Conservation (phyloP, 2,329 filamentous ascomycete species). For the Knufia fluminis region DNA sequence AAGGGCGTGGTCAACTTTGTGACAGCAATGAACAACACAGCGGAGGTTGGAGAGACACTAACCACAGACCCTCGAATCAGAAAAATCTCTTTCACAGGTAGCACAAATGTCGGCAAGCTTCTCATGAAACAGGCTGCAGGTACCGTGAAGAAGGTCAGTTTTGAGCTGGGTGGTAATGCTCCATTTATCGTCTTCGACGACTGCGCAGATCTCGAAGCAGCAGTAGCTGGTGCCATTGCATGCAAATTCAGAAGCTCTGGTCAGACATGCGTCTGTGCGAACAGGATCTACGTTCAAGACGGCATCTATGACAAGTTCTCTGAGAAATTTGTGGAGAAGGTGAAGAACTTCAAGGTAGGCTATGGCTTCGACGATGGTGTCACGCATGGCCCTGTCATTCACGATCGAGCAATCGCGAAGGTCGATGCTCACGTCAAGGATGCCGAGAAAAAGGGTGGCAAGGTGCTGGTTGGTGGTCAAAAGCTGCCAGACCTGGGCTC, state of each 20-base stretch:
- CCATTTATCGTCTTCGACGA: slow-evolving; percentile 97
- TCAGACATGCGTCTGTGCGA: slow-evolving; percentile 86
- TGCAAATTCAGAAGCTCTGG: slow-evolving; percentile 92
- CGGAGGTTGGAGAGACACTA: slow-evolving; percentile 65
- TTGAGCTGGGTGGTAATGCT: slow-evolving; percentile 90
- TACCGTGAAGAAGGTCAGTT: slow-evolving; percentile 76
- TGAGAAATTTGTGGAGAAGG: slow-evolving; percentile 44
- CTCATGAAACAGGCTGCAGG: slow-evolving; percentile 83
- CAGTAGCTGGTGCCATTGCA: slow-evolving; percentile 71
- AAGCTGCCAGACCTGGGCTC: slow-evolving; percentile 62
- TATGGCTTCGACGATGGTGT: slow-evolving; percentile 37
- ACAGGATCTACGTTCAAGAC: slow-evolving; percentile 44
- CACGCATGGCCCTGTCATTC: slow-evolving; percentile 50
- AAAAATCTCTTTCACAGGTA: slow-evolving; percentile 91
- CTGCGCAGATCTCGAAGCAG: slow-evolving; percentile 68
- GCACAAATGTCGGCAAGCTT: slow-evolving; percentile 56
- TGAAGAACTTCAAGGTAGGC: slow-evolving; percentile 41
- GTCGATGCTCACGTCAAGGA: slow-evolving; percentile 72
- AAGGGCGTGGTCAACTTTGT: slow-evolving; percentile 86
- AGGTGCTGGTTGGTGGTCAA: slow-evolving; percentile 66
- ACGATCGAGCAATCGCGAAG: slow-evolving; percentile 70
- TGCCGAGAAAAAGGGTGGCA: slow-evolving; percentile 66
- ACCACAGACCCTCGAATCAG: slow-evolving; percentile 68
- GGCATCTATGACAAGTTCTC: slow-evolving; percentile 47
- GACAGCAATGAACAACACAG: slow-evolving; percentile 68